Evolutionary conservation across 2,329 filamentous ascomycete species (phyloP).

Genomic region (Fusarium burgessii): DNA sequence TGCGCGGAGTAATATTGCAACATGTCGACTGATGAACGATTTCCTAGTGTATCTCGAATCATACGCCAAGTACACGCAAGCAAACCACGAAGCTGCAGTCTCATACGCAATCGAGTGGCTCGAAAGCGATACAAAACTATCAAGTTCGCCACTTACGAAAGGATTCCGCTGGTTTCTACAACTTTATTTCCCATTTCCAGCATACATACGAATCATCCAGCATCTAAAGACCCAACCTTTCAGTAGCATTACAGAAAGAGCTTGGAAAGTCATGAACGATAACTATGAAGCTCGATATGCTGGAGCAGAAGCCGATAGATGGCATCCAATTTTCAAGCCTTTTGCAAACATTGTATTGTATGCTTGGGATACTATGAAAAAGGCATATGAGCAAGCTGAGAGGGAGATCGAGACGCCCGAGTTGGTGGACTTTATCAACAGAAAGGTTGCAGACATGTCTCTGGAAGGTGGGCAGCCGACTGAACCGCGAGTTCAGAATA

Average conservation of each 20-base stretch:
- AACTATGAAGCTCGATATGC: not conserved
- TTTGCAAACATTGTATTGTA: constrained; percentile 8
- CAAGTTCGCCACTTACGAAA: constrained; percentile 46
- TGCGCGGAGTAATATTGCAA: constrained; percentile 59
- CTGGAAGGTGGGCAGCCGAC: fast-evolving
- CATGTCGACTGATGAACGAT: constrained; percentile 62
- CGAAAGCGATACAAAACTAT: constrained; percentile 53
- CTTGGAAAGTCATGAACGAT: constrained; percentile 5
- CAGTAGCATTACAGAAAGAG: not conserved
- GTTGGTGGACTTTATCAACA: not conserved
- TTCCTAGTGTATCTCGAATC: constrained; percentile 50
- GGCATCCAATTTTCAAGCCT: not conserved
- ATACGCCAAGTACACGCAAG: constrained; percentile 42
- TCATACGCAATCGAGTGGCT: constrained; percentile 51
- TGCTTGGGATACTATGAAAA: not conserved
- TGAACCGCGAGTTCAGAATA: fast-evolving
- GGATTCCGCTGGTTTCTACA: constrained; percentile 54
- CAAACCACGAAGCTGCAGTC: constrained; percentile 47
- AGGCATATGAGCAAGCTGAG: not conserved
- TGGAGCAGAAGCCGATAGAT: not conserved
- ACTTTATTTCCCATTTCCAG: constrained; percentile 55
- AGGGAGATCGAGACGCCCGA: not conserved
- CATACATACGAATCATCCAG: constrained; percentile 55
- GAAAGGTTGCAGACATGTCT: not conserved
- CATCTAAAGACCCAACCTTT: constrained; percentile 42